Evolutionary conservation across 129 eudicot genomes (phyloP).

Genomic region (Sambucus nigra): DNA sequence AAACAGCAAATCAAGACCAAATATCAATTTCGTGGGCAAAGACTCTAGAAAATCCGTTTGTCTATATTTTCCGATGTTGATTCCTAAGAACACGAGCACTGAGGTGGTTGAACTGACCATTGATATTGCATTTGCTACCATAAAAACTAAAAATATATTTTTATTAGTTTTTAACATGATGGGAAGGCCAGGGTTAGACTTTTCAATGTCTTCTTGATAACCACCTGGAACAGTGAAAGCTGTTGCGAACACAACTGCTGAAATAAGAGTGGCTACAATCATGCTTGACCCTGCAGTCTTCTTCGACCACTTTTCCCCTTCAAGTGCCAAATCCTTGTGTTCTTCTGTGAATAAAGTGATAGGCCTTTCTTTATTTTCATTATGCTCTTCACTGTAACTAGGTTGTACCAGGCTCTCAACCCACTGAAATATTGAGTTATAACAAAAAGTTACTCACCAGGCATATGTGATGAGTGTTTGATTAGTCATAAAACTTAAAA

Average conservation of each 20-base stretch:
- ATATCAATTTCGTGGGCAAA: constrained; percentile 35
- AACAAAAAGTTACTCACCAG: no score
- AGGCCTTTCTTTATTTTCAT: constrained; percentile 33
- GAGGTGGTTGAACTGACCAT: constrained; percentile 41
- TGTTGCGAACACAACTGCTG: constrained; percentile 56
- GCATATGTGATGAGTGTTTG: no score
- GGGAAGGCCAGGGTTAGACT: constrained; percentile 28
- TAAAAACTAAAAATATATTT: constrained; percentile 24
- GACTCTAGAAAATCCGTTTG: constrained; percentile 38
- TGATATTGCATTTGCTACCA: constrained; percentile 33
- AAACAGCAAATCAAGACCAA: constrained; percentile 38
- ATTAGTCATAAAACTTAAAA: no score
- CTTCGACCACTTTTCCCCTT: constrained; percentile 56
- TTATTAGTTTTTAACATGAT: constrained; percentile 13
- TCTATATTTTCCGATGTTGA: constrained; percentile 40
- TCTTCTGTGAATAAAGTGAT: constrained; percentile 29
- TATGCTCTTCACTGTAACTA: constrained; percentile 30
- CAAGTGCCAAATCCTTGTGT: constrained; percentile 31
- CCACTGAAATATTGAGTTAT: no score
- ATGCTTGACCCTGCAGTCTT: constrained; percentile 51
- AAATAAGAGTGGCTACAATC: constrained; percentile 48
- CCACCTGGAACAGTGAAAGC: constrained; percentile 58
- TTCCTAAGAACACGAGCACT: constrained; percentile 40
- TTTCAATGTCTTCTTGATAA: no score
- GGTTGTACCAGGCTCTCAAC: constrained; percentile 46